These are phyloP conservation scores for Hypholoma fasciculare DNA, from an alignment of 768 basidiomycete species.

Conservation along the genomic window DNA sequence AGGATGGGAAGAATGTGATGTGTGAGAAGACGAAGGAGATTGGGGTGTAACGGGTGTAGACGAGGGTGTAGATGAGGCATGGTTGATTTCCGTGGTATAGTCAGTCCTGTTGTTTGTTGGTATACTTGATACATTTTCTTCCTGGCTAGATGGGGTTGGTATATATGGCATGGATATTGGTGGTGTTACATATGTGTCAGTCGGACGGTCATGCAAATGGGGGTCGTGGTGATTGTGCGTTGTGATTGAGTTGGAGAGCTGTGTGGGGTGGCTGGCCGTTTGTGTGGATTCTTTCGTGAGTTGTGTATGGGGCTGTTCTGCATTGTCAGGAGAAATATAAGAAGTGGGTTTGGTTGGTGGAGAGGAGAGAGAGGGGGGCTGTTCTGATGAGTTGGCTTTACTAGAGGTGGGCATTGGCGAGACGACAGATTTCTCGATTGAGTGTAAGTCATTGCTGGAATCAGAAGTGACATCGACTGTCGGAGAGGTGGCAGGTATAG, in stretches of 20 bases:
- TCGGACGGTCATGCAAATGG: slow-evolving; percentile 3
- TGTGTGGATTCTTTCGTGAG: background rate
- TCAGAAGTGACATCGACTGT: background rate
- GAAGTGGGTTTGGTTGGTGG: background rate
- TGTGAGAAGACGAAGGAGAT: background rate
- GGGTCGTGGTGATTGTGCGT: background rate
- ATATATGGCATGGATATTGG: slow-evolving; percentile 1
- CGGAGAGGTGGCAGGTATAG: slow-evolving; percentile 2
- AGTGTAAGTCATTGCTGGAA: background rate
- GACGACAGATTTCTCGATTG: background rate
- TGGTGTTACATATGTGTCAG: slow-evolving; percentile 13
- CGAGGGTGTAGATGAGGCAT: background rate
- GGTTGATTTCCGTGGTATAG: slow-evolving; percentile 1
- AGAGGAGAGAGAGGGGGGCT: background rate
- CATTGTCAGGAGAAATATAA: too few species aligned
- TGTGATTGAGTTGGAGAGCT: background rate
- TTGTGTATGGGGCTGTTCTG: too few species aligned
- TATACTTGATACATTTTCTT: slow-evolving; percentile 6
- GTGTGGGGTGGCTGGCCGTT: background rate
- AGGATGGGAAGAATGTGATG: background rate
- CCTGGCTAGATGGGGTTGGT: slow-evolving; percentile 3
- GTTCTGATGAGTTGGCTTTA: background rate
- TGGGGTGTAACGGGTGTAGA: background rate
- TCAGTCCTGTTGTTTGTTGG: background rate
- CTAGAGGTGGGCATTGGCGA: background rate